Evolutionary conservation across 768 basidiomycete species (phyloP), one percentile per base, ranked within the genome.

Genomic region (Hemileccinum rubropunctum): DNA sequence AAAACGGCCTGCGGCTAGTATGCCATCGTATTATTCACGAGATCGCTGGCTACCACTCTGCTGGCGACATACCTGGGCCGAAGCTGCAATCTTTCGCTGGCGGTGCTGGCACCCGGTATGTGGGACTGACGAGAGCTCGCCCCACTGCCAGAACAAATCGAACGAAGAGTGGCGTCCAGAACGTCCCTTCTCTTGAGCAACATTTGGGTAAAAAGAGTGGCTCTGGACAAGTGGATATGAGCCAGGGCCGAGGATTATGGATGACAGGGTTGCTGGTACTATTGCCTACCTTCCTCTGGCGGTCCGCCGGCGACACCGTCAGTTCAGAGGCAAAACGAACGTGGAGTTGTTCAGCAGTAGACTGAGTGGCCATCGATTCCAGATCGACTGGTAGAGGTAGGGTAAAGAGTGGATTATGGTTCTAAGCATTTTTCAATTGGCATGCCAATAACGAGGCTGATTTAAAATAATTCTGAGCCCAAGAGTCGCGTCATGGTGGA

Each of bases 131-230:
- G 68, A 66, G 48, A 74, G 62, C 13, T 34, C 59, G 34, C 52
- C 61, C 44, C 56, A 63, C 38, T 55, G 58, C 76, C 75, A 76
- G 52, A 58, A 69, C 33, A 74, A 58, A 53, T 76, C 76, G 21
- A 60, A 60, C n/a, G 63, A 72, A 18, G 50, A 52, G 47, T 47
- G 60, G 42, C 72, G 61, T 53, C 69, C 64, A 9, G 64, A 62
- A 36, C 36, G 50, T 42, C 67, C 71, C 50, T 69, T 74, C 30
- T 59, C 58, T 50, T 75, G 73, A 14, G 74, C 74, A 45, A 76
- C 70, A 47, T 61, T 69, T 26, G 75, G 76, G 48, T 75, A 76
- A 18, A 63, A 58, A 12, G 70, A 44, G 48, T 58, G 65, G 43
- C 51, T 47, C 68, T 66, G 50, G 23, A 23, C 6, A 23, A 23